Evolutionary conservation across 495 filamentous ascomycete species (phyloP), one percentile per base, ranked within the genome.

Genomic region (Penicillium salamii): DNA sequence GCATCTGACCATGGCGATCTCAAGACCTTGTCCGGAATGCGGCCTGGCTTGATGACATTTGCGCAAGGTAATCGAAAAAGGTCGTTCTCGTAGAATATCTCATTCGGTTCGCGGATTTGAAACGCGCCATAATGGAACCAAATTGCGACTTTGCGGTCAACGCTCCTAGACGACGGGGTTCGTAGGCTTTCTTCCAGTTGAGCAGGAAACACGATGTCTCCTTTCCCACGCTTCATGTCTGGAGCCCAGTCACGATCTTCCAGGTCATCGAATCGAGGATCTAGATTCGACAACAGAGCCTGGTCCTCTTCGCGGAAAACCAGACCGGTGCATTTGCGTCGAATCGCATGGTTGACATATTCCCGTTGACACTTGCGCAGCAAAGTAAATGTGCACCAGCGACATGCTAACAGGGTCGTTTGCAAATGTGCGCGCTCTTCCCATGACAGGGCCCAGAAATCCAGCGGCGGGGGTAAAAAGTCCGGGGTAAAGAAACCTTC

Each of bases 351-450:
- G 6, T 52, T 42, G 19, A 76, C 44, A 35, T 72, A 75, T 21
- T 72, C 65, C 15, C 54, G 50, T 39, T 76, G 72, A 39, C 72
- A 74, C 26, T 59, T 59, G 7, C 70, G 65, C 15, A 80, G 55
- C 3, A 75, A 45, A 1, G 63, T 46, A 7, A 78, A 43, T 1
- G 77, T 73, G 38, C 70, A 74, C 76, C 76, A 80, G 4, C 67
- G 61, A 46, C 70, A 76, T 13, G 51, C 43, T 14, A 80, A 61
- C 12, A 78, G 56, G 0, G 35, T 21, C 1, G 59, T 65, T 55
- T 77, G 66, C 18, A 71, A 54, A 14, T 51, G 32, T 17, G 49
- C 42, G 2, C 70, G 51, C 18, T 69, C 43, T 20, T 60, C 31
- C 31, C 33, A 49, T 0, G 55, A 46, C 9, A 74, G 35, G 0